Evolutionary conservation across 108 stramenopile species (phyloP), one percentile per base, ranked within the genome.

Genomic region (Mayamaea pseudoterrestris): DNA sequence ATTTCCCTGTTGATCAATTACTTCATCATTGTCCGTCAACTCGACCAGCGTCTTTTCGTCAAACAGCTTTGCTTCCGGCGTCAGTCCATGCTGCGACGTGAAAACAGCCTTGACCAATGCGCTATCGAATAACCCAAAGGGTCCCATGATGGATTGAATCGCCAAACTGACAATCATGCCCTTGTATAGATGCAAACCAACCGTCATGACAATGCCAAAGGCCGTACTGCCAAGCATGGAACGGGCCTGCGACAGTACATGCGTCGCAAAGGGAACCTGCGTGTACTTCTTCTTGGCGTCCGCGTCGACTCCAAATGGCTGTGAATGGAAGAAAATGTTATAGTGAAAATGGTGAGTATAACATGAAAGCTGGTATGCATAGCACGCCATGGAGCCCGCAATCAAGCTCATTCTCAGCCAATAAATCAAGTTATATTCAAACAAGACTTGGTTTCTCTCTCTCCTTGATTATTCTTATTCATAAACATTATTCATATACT

Each of bases 121-220:
- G 55, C 82, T 91, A 41, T 91, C 84, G 22, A 66, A 30, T 37
- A 86, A 43, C 52, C 76, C 84, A 41, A 91, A 63, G 8, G 90
- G 90, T 21, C 58, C 74, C 90, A 91, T 91, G 40, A 91, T 53
- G 20, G 69, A 68, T 58, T 91, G 90, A 50, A 91, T 91, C 24
- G 84, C 84, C 12, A 91, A 53, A 43, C 90, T 80, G 30, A 86
- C 72, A 41, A 86, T 70, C 90, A 91, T 91, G 22, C 90, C 90
- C 42, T 78, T 83, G 63, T 83, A 91, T 27, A 61, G 44, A 61
- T 91, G 90, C 44, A 91, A 61, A 16, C 90, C 90, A 4, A 71
- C 65, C 2, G 90, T 91, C 75, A 91, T 74, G 34, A 27, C 47
- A 22, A 91, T 61, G 9, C 81, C 81, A 63, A 90, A 80, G n/a